A percentile compares a stretch with the other conserved stretches of the same genome.
Conservation (phyloP, 2,329 filamentous ascomycete species). For the Exophiala bonariae region DNA sequence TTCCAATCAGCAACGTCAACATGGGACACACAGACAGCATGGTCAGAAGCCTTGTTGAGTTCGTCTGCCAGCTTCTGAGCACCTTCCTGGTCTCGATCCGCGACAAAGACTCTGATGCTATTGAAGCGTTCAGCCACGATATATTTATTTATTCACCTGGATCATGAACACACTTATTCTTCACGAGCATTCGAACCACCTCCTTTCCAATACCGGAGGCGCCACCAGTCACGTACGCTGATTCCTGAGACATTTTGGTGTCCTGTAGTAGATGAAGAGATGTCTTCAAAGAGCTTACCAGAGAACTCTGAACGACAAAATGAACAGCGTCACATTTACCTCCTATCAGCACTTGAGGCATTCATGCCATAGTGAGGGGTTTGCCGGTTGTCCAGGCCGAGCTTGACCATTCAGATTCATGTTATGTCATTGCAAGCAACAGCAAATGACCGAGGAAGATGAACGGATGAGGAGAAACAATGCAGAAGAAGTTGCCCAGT, state of each 20-base stretch:
- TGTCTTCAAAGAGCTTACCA: no score
- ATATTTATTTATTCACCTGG: not conserved
- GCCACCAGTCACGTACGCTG: slow-evolving; percentile 31
- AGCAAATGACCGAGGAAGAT: no score
- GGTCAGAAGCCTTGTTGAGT: slow-evolving; percentile 16
- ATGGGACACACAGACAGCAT: slow-evolving; percentile 14
- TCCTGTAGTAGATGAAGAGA: no score
- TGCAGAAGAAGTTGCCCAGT: no score
- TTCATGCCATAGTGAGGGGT: no score
- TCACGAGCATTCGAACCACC: slow-evolving; percentile 29
- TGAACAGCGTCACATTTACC: no score
- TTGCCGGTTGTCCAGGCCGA: no score
- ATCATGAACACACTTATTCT: slow-evolving; percentile 19
- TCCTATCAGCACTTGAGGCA: no score
- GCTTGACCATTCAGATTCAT: no score
- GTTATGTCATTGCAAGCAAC: no score
- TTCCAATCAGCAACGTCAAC: slow-evolving; percentile 25
- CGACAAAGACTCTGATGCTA: slow-evolving; percentile 32
- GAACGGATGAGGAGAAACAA: no score
- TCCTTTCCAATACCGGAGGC: slow-evolving; percentile 31
- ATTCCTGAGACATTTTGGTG: slow-evolving; percentile 16
- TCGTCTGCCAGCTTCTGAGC: slow-evolving; percentile 24
- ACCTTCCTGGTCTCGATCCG: slow-evolving; percentile 25
- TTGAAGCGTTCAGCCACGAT: not conserved
- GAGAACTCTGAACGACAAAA: no score